phyloP scores from a whole-genome alignment of 2,329 filamentous ascomycete species.

The Leptosphaerulina australis region DNA sequence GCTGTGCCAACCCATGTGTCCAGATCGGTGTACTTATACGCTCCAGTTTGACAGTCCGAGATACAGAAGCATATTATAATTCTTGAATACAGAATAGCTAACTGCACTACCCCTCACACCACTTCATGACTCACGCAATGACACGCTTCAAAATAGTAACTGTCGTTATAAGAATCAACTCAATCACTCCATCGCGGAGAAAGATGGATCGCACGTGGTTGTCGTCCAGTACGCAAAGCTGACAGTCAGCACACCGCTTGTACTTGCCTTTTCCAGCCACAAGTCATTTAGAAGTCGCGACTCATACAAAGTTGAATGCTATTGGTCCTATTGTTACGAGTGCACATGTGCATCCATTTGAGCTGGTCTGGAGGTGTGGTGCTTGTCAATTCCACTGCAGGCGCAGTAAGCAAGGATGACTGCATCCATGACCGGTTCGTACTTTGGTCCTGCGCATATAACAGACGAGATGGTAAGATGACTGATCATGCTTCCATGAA shows the following conservation, averaged over 20 bases:
- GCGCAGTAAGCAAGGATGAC: neutral
- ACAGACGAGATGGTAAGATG: conserved; percentile 1
- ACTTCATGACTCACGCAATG: too few relatives aligned
- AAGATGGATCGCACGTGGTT: too few relatives aligned
- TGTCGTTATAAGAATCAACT: too few relatives aligned
- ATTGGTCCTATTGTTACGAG: neutral
- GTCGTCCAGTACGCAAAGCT: conserved; percentile 1
- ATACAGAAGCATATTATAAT: too few relatives aligned
- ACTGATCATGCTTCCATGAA: neutral
- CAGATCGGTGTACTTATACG: too few relatives aligned
- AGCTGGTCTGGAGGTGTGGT: neutral
- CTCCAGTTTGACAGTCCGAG: too few relatives aligned
- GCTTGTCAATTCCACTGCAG: neutral
- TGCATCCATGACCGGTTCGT: neutral
- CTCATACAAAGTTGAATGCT: neutral
- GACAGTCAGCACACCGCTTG: conserved; percentile 6
- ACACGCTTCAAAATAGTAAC: too few relatives aligned
- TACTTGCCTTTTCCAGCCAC: neutral
- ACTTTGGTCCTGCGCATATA: too few relatives aligned
- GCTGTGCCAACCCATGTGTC: too few relatives aligned
- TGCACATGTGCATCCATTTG: neutral
- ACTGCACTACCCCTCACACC: too few relatives aligned
- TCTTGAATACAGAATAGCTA: too few relatives aligned
- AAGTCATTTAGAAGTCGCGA: neutral
- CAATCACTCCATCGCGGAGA: too few relatives aligned